phyloP scores from a whole-genome alignment of 176 grass and related monocot genomes.

The Cenchrus americanus region DNA sequence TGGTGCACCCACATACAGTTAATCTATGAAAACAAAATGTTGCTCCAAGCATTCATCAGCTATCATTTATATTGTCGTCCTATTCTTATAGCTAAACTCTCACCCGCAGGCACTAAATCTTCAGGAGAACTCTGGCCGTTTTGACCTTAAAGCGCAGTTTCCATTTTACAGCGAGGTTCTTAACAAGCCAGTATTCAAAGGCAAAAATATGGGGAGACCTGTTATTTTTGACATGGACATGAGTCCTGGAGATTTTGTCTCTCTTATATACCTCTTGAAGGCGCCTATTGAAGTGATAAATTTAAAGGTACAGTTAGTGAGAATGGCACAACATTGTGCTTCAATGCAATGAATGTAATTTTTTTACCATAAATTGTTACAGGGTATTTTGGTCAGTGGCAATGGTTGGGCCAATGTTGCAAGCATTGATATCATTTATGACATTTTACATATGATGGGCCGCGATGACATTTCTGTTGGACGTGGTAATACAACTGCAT shows the following conservation, averaged over 20 bases:
- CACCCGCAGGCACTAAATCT: constrained; percentile 65
- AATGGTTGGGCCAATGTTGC: constrained; percentile 88
- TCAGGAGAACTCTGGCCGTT: constrained; percentile 55
- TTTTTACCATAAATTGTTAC: constrained; percentile 30
- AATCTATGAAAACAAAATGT: constrained; percentile 7
- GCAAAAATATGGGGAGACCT: constrained; percentile 45
- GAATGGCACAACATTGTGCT: neutral
- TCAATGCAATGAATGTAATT: neutral
- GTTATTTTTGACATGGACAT: constrained; percentile 87
- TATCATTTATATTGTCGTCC: constrained; percentile 9
- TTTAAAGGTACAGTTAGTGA: constrained; percentile 59
- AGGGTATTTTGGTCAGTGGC: constrained; percentile 78
- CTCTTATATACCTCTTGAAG: constrained; percentile 91
- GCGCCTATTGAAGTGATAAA: constrained; percentile 70
- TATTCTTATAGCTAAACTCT: constrained; percentile 26
- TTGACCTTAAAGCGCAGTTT: constrained; percentile 65
- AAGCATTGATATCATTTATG: constrained; percentile 80
- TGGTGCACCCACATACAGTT: constrained; percentile 20
- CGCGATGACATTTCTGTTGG: constrained; percentile 91
- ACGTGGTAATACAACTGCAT: constrained; percentile 68
- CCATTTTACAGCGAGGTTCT: constrained; percentile 76
- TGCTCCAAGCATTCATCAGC: constrained; percentile 1
- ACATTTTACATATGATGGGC: constrained; percentile 93
- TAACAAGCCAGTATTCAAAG: constrained; percentile 46
- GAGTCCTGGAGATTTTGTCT: constrained; percentile 89